phyloP scores from a whole-genome alignment of 2,329 filamentous ascomycete genomes.

The Phyllosticta citrichinensis region DNA sequence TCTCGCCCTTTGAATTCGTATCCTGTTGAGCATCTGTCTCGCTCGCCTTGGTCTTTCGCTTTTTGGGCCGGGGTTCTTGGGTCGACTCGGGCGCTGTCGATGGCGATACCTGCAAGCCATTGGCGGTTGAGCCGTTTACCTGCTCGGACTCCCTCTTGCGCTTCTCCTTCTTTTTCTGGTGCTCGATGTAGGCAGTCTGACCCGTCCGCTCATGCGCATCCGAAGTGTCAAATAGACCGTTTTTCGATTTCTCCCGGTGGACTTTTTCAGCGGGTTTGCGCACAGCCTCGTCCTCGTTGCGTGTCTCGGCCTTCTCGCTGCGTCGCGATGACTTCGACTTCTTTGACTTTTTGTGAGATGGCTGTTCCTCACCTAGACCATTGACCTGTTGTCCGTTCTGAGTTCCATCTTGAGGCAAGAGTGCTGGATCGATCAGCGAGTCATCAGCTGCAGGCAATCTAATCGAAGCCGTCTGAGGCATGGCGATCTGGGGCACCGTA shows the following conservation, averaged over 20 bases:
- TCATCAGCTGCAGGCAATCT: not conserved
- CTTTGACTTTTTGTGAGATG: conserved; percentile 1
- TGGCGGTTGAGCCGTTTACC: not conserved
- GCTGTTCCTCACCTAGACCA: not conserved
- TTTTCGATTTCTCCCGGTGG: not conserved
- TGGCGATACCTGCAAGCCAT: not conserved
- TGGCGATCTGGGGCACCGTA: not conserved
- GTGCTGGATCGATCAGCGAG: conserved; percentile 1
- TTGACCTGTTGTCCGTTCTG: not conserved
- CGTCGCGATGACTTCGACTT: not conserved
- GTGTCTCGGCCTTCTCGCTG: not conserved
- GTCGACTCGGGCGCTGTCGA: not conserved
- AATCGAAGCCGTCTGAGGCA: not conserved
- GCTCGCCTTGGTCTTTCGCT: conserved; percentile 1
- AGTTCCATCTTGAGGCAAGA: not conserved
- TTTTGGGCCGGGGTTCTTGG: not conserved
- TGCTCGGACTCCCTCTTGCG: conserved; percentile 3
- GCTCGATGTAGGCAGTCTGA: conserved; percentile 3
- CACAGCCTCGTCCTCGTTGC: not conserved
- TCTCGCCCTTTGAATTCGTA: not conserved
- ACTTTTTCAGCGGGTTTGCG: not conserved
- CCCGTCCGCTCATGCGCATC: not conserved
- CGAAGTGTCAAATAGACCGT: not conserved
- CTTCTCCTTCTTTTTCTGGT: conserved; percentile 8
- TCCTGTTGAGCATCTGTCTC: not conserved